phyloP scores from a whole-genome alignment of 148 eudicot genomes.

The Oxyria digyna region DNA sequence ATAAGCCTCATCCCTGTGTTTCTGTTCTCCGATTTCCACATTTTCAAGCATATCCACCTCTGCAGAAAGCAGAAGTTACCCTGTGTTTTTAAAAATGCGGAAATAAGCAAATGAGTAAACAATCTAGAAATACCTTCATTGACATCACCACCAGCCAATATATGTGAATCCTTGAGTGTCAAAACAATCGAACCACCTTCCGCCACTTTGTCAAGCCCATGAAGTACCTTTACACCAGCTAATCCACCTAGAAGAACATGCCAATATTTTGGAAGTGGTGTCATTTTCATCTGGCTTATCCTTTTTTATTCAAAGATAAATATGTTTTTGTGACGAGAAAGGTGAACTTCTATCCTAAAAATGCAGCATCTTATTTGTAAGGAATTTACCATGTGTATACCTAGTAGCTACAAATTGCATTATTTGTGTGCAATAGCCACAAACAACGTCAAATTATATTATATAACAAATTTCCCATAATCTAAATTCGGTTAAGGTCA shows the following conservation, averaged over 20 bases:
- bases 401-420: background rate
- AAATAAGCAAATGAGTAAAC: background rate
- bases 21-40: slow-evolving; percentile 96
- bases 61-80: slow-evolving; percentile 13
- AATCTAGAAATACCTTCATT: slow-evolving; percentile 49
- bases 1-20: slow-evolving; percentile 83
- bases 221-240: slow-evolving; percentile 88
- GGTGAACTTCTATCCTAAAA: background rate
- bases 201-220: slow-evolving; percentile 89
- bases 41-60: slow-evolving; percentile 95
- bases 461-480: too few species aligned
- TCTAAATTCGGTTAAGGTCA: too few species aligned
- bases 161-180: slow-evolving; percentile 93
- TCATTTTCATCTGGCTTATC: background rate
- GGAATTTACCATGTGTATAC: background rate
- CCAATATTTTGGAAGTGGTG: slow-evolving; percentile 5
- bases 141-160: slow-evolving; percentile 80
- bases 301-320: background rate
- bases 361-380: background rate
- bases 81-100: background rate
- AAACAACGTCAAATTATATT: background rate
- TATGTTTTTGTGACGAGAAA: background rate
- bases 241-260: slow-evolving; percentile 32
- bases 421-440: background rate
- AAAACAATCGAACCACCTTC: slow-evolving; percentile 98